Evolutionary conservation across 805 yeast genomes (phyloP).

Genomic region (Grigorovia transvaalensis): DNA sequence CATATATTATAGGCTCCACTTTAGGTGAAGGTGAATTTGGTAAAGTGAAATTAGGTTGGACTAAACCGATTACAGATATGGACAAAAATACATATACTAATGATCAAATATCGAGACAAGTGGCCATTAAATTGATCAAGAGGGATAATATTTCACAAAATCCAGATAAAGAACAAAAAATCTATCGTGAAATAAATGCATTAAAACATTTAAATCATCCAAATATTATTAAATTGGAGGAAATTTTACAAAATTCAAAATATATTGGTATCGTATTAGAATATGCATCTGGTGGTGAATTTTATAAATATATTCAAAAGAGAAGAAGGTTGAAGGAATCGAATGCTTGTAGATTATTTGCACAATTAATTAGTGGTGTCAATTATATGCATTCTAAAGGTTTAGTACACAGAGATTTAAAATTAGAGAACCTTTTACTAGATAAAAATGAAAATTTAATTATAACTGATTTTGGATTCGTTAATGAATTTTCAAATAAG

Average conservation of each 20-base stretch:
- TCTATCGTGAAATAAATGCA: slow-evolving; percentile 88
- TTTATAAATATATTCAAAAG: slow-evolving; percentile 82
- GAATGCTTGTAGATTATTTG: slow-evolving; percentile 76
- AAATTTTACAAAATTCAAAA: slow-evolving; percentile 85
- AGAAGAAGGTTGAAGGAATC: slow-evolving; percentile 81
- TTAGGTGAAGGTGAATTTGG: slow-evolving; percentile 98
- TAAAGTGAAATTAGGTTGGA: slow-evolving; percentile 93
- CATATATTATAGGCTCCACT: slow-evolving; percentile 83
- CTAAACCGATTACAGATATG: slow-evolving; percentile 33
- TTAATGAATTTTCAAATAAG: slow-evolving; percentile 54
- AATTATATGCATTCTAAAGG: slow-evolving; percentile 91
- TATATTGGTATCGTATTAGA: slow-evolving; percentile 94
- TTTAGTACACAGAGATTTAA: slow-evolving; percentile 79
- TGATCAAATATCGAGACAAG: slow-evolving; percentile 50
- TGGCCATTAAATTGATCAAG: slow-evolving; percentile 86
- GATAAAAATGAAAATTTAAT: slow-evolving; percentile 82
- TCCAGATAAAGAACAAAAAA: slow-evolving; percentile 76
- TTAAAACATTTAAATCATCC: slow-evolving; percentile 82
- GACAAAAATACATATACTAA: neutral
- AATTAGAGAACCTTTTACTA: slow-evolving; percentile 75
- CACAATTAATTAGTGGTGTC: slow-evolving; percentile 90
- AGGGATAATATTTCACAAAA: slow-evolving; percentile 82
- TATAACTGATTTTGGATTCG: slow-evolving; percentile 91
- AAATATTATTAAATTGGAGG: slow-evolving; percentile 82
- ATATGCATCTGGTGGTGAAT: slow-evolving; percentile 95